phyloP scores from a whole-genome alignment of 164 flowering plant species.

The Santalum album region DNA sequence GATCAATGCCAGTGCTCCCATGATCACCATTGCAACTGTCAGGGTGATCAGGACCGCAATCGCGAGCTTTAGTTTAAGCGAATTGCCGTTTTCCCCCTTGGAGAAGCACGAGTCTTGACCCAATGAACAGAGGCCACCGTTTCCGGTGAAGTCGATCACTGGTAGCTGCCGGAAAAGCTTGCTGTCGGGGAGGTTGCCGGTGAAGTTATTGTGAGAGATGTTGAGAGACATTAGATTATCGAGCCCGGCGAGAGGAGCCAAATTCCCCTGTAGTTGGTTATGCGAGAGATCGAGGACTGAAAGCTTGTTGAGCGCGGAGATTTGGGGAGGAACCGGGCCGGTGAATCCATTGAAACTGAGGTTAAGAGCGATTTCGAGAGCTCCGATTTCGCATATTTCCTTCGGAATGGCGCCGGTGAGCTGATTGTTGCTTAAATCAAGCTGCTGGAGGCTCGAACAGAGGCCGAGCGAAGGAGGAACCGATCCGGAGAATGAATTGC shows the following conservation, averaged over 20 bases:
- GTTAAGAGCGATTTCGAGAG: constrained; percentile 71
- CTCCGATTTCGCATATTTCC: constrained; percentile 40
- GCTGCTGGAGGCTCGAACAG: constrained; percentile 56
- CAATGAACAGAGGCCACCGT: constrained; percentile 42
- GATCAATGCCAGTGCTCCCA: constrained; percentile 48
- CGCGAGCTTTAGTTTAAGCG: constrained; percentile 41
- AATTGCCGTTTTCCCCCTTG: constrained; percentile 10
- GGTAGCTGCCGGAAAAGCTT: constrained; percentile 62
- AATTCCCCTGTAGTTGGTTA: constrained; percentile 47
- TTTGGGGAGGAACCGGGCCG: constrained; percentile 48
- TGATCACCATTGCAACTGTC: constrained; percentile 40
- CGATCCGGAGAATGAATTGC: constrained; percentile 42
- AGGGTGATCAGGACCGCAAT: constrained; percentile 44
- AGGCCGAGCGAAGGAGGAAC: constrained; percentile 50
- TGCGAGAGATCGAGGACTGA: constrained; percentile 56
- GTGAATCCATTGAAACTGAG: constrained; percentile 56
- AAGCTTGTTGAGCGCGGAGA: constrained; percentile 53
- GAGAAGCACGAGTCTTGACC: constrained; percentile 44
- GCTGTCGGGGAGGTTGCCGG: constrained; percentile 66
- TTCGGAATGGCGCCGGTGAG: constrained; percentile 47
- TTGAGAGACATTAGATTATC: constrained; percentile 65
- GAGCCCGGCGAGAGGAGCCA: constrained; percentile 37
- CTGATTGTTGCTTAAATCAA: constrained; percentile 63
- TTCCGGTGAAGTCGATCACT: constrained; percentile 48
- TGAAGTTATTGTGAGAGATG: constrained; percentile 62